Base-by-base conservation (phyloP, 768 basidiomycete genomes). In the Gloeophyllum trabeum region DNA sequence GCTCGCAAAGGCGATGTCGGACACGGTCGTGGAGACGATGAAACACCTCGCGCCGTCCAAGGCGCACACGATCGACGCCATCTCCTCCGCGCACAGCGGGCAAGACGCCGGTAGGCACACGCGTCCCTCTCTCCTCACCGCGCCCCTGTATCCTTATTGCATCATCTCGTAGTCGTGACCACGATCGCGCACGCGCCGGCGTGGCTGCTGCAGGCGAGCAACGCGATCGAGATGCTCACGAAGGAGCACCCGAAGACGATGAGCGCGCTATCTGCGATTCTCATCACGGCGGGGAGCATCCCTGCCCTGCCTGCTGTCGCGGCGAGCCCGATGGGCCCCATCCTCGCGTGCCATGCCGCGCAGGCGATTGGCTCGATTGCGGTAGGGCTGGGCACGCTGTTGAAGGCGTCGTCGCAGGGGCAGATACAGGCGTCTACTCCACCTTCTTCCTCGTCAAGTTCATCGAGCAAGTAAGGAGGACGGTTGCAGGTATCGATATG, bases 331-430 rank as follows among this genome's bases (percentile, higher is more conserved):
- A 82, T 83, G 18, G 84, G 84, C 6, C 78, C 80, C 0, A 64
- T 83, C 40, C 65, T 88, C 25, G 84, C 85, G 6, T 73, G 81
- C 13, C 70, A 77, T 10, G 78, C 85, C 12, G 81, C 75, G 12
- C 84, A 87, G 49, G 84, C 85, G 1, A 76, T 84, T 20, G 84
- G 85, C 6, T 81, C 82, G 1, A 78, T 88, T 44, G 85, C 83
- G 1, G 71, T 87, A 3, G 84, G 85, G 2, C 62, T 87, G 23
- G 84, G 84, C 1, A 72, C 66, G 24, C 57, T 68, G 58, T 59
- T 77, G 42, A 71, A 73, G 54, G 64, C 71, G 2, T 61, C 67
- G 23, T 68, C 71, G 22, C 67, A 73, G 36, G 55, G 48, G 20
- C 36, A 37, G 20, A 19, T 37, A 6, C 10, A 10, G 36, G 20